A percentile compares a stretch with the other conserved stretches of the same genome.
phyloP scores from a whole-genome alignment of 1,284 basidiomycete species.

The Heterobasidion parviporum region DNA sequence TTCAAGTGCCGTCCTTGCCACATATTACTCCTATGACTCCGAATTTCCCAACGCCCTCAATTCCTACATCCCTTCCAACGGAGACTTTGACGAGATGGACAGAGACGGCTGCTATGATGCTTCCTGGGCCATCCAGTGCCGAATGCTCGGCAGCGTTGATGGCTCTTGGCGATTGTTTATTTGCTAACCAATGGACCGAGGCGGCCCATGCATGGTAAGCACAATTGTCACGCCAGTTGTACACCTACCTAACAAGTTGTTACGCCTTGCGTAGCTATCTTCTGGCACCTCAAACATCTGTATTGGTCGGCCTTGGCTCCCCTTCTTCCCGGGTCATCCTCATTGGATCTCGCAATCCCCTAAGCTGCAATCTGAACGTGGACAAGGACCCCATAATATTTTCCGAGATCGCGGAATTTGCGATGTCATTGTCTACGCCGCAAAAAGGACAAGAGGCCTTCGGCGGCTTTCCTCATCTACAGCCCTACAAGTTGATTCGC shows the following conservation, averaged over 20 bases:
- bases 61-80: conserved; percentile 37
- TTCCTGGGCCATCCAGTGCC: conserved; percentile 61
- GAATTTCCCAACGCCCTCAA: conserved; percentile 41
- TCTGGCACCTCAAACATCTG: conserved; percentile 78
- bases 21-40: conserved; percentile 57
- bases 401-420: conserved; percentile 92
- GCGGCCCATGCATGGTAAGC: conserved; percentile 88
- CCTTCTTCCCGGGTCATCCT: conserved; percentile 57
- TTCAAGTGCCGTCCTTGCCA: conserved; percentile 30
- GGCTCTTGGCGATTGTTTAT: conserved; percentile 80
- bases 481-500: conserved; percentile 82
- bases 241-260: not conserved
- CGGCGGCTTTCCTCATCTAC: conserved; percentile 76
- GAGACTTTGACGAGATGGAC: conserved; percentile 73
- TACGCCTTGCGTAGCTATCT: conserved; percentile 57
- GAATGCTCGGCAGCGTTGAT: conserved; percentile 74
- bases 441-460: conserved; percentile 86
- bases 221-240: conserved; percentile 1
- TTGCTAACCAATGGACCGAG: conserved; percentile 66
- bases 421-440: conserved; percentile 64
- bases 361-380: conserved; percentile 47
- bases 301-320: conserved; percentile 60
- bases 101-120: conserved; percentile 80
- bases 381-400: conserved; percentile 80
- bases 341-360: conserved; percentile 57